These are phyloP conservation scores for Kluyveromyces aestuarii DNA, from an alignment of 805 yeast species.

Conservation along the genomic window DNA sequence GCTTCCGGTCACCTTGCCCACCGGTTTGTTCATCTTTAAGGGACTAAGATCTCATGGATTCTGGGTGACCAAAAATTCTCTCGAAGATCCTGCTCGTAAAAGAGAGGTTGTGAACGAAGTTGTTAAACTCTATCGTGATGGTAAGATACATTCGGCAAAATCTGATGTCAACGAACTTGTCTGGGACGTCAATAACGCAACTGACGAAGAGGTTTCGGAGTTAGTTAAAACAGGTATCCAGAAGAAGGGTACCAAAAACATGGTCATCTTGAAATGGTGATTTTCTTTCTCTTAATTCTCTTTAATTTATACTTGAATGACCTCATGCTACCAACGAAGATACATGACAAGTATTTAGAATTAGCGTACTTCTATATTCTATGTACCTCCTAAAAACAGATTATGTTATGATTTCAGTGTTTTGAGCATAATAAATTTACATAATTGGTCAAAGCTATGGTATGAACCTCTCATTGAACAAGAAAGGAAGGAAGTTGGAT, in stretches of 20 bases:
- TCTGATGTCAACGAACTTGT: slow-evolving; percentile 32
- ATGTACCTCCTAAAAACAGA: no score
- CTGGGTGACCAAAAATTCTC: slow-evolving; percentile 76
- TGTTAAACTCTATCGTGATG: slow-evolving; percentile 47
- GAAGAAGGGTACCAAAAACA: slow-evolving; percentile 26
- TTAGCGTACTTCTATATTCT: no score
- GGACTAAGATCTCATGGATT: slow-evolving; percentile 79
- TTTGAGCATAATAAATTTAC: no score
- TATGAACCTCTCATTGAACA: no score
- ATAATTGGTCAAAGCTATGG: no score
- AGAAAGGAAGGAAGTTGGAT: no score
- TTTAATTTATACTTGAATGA: slow-evolving; percentile 1
- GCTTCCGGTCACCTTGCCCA: slow-evolving; percentile 89
- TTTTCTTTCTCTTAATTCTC: neutral
- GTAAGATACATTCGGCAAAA: slow-evolving; percentile 45
- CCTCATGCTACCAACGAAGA: neutral
- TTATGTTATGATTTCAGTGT: neutral
- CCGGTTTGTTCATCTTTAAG: slow-evolving; percentile 83
- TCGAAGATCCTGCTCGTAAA: slow-evolving; percentile 51
- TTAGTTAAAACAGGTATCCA: slow-evolving; percentile 37
- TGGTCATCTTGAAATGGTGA: slow-evolving; percentile 25
- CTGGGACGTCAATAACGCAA: slow-evolving; percentile 20
- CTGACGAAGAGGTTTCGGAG: slow-evolving; percentile 35
- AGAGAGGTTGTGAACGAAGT: slow-evolving; percentile 45
- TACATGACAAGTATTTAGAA: neutral